A percentile compares a stretch with the other conserved stretches of the same genome.
Evolutionary conservation across 768 basidiomycete species (phyloP).

Genomic region (Antrodiella citrinella): DNA sequence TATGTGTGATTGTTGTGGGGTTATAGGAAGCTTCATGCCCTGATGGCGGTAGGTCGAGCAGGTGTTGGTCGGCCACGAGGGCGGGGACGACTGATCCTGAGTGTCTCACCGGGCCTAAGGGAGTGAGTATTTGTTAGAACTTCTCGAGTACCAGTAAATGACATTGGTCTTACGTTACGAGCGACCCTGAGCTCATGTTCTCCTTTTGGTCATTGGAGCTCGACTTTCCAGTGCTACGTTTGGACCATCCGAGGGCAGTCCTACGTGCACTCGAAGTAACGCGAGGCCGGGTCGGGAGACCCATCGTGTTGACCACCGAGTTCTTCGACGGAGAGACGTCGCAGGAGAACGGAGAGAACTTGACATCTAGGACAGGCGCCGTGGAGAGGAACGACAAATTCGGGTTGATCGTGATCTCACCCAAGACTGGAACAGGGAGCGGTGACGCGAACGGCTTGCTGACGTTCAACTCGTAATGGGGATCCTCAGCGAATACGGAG

Average conservation of each 20-base stretch:
- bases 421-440: slow-evolving; percentile 27
- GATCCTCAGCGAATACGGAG: slow-evolving; percentile 13
- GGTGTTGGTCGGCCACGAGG: slow-evolving; percentile 35
- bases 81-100: slow-evolving; percentile 38
- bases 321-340: slow-evolving; percentile 28
- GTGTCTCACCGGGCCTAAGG: slow-evolving; percentile 30
- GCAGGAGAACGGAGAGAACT: slow-evolving; percentile 34
- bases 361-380: slow-evolving; percentile 32
- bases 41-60: slow-evolving; percentile 20
- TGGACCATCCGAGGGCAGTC: slow-evolving; percentile 55
- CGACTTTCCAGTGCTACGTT: slow-evolving; percentile 47
- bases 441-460: slow-evolving; percentile 10
- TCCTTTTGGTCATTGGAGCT: slow-evolving; percentile 33
- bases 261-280: slow-evolving; percentile 50
- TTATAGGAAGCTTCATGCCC: slow-evolving; percentile 13
- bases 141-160: background rate
- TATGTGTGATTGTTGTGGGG: background rate
- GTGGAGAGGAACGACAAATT: slow-evolving; percentile 27
- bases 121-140: background rate
- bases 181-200: slow-evolving; percentile 31
- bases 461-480: background rate
- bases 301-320: slow-evolving; percentile 23
- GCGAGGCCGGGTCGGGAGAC: slow-evolving; percentile 34
- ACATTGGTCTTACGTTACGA: slow-evolving; percentile 45
- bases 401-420: slow-evolving; percentile 34